These are phyloP conservation scores for Niebla homalea DNA, from an alignment of 495 filamentous ascomycete species.

Conservation along the genomic window DNA sequence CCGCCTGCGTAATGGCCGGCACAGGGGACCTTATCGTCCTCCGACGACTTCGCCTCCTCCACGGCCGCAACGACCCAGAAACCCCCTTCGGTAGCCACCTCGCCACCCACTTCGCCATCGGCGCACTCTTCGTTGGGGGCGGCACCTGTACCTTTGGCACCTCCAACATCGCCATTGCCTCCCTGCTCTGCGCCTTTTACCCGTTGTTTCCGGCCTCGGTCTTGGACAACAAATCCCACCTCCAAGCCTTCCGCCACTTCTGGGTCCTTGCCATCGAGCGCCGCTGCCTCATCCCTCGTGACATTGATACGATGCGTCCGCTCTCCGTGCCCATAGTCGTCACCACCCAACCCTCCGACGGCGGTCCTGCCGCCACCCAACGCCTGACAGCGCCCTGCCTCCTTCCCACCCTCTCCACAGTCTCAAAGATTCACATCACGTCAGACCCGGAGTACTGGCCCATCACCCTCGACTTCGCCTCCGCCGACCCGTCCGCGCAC, in stretches of 20 bases:
- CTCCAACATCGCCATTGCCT: slow-evolving; percentile 71
- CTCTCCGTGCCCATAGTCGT: slow-evolving; percentile 57
- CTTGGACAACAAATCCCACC: slow-evolving; percentile 83
- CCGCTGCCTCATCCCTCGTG: slow-evolving; percentile 73
- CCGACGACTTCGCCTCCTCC: slow-evolving; percentile 73
- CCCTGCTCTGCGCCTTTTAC: slow-evolving; percentile 84
- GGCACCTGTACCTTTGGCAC: slow-evolving; percentile 88
- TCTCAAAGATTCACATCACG: slow-evolving; percentile 50
- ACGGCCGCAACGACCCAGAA: slow-evolving; percentile 73
- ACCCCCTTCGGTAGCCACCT: slow-evolving; percentile 89
- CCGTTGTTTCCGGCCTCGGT: slow-evolving; percentile 80
- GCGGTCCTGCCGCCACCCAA: slow-evolving; percentile 15
- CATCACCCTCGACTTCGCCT: slow-evolving; percentile 62
- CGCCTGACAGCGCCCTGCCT: slow-evolving; percentile 56
- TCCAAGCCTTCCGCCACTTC: slow-evolving; percentile 94
- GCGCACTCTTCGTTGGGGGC: slow-evolving; percentile 79
- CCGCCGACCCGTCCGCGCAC: slow-evolving; percentile 36
- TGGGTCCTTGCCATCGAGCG: slow-evolving; percentile 92
- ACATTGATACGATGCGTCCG: slow-evolving; percentile 68
- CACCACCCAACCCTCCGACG: slow-evolving; percentile 4
- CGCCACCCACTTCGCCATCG: slow-evolving; percentile 82
- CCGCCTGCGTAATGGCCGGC: slow-evolving; percentile 87
- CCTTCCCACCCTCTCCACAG: slow-evolving; percentile 60
- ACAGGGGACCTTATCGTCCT: slow-evolving; percentile 85
- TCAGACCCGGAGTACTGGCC: slow-evolving; percentile 69